A percentile compares a stretch with the other conserved stretches of the same genome.
These are phyloP conservation scores for Castanospermum australe DNA, from an alignment of 306 rosid species.

Conservation along the genomic window DNA sequence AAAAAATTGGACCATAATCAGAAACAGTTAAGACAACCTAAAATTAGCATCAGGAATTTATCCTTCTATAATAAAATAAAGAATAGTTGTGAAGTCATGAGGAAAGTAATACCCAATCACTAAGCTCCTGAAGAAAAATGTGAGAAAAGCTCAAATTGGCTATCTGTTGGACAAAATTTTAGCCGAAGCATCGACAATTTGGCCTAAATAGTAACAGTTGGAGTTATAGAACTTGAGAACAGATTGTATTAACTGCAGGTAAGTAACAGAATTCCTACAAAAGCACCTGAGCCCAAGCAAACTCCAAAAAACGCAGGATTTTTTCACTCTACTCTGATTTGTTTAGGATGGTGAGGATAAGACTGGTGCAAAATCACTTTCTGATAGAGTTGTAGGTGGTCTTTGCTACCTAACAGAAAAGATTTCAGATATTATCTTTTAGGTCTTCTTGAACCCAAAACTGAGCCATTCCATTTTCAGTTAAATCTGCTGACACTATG, in stretches of 20 bases:
- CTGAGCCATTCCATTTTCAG: not conserved
- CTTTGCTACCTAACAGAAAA: conserved; percentile 4
- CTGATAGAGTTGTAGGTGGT: not conserved
- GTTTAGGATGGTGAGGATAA: not conserved
- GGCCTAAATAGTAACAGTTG: not conserved
- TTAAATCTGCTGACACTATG: not conserved
- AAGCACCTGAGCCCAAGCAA: not conserved
- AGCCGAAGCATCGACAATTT: not conserved
- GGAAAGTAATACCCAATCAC: not conserved
- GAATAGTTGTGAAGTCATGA: not conserved
- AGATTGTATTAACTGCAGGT: not conserved
- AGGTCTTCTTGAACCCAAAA: not conserved
- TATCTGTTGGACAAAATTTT: not conserved
- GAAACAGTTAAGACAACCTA: not conserved
- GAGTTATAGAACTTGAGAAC: not conserved
- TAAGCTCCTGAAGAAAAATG: not conserved
- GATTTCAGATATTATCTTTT: not conserved
- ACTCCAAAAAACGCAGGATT: not conserved
- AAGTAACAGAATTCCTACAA: conserved; percentile 20
- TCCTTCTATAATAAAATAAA: conserved; percentile 10
- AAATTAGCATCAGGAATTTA: conserved; percentile 4
- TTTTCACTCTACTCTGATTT: conserved; percentile 5
- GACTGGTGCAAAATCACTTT: conserved; percentile 9
- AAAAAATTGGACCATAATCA: not conserved
- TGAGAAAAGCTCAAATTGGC: not conserved